These are phyloP conservation scores for Saccharomycopsis phalli DNA, from an alignment of 1,139 yeast genomes.

Conservation along the genomic window DNA sequence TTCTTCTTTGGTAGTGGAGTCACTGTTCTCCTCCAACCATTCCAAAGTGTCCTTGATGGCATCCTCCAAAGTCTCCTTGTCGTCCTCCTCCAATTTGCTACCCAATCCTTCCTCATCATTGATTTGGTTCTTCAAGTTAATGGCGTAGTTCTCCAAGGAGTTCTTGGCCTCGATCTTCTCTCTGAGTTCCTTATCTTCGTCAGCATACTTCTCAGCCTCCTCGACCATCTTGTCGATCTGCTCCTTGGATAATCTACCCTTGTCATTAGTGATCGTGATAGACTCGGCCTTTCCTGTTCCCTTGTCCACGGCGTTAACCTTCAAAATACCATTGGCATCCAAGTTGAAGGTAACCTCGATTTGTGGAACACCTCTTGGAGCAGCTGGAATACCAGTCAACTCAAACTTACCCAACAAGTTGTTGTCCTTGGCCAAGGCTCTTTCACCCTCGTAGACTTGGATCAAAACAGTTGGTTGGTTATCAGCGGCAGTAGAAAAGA, in stretches of 20 bases:
- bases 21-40: conserved; percentile 85
- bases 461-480: conserved; percentile 95
- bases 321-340: conserved; percentile 93
- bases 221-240: conserved; percentile 92
- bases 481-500: conserved; percentile 94
- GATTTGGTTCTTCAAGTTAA: conserved; percentile 71
- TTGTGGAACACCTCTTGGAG: conserved; percentile 98
- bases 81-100: conserved; percentile 78
- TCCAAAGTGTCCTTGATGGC: conserved; percentile 83
- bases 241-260: conserved; percentile 89
- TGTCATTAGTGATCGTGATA: conserved; percentile 91
- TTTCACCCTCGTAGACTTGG: conserved; percentile 96
- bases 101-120: conserved; percentile 56
- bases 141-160: conserved; percentile 82
- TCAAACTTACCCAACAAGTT: conserved; percentile 93
- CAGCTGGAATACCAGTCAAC: conserved; percentile 92
- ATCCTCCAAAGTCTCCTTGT: conserved; percentile 81
- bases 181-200: conserved; percentile 76
- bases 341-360: conserved; percentile 91
- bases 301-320: conserved; percentile 89
- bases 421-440: conserved; percentile 93
- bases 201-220: conserved; percentile 87
- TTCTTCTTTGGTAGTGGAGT: conserved; percentile 83
- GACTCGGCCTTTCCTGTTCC: conserved; percentile 95
- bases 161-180: conserved; percentile 82